These are phyloP conservation scores for Orychophragmus violaceus DNA, from an alignment of 345 rosid species.

Conservation along the genomic window DNA sequence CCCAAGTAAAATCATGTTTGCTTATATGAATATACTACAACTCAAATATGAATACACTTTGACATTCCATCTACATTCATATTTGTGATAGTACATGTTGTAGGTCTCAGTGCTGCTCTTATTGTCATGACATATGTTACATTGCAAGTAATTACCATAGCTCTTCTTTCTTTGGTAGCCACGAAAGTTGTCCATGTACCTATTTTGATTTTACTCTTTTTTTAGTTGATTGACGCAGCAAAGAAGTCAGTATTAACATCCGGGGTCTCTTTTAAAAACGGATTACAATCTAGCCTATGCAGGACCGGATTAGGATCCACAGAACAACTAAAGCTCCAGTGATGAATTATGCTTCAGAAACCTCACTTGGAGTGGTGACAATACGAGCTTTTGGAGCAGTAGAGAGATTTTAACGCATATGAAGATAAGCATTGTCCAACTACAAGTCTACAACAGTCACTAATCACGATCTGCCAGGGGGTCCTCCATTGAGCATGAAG, in stretches of 20 bases:
- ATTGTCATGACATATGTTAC: conserved; percentile 57
- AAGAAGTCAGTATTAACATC: background rate
- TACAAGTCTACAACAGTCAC: too few relatives aligned
- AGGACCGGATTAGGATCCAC: conserved; percentile 60
- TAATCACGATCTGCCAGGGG: too few relatives aligned
- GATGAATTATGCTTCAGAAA: conserved; percentile 75
- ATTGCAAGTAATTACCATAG: conserved; percentile 67
- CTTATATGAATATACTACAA: too few relatives aligned
- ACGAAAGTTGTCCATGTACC: conserved; percentile 55
- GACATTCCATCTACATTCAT: too few relatives aligned
- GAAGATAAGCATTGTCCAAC: too few relatives aligned
- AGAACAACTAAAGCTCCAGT: conserved; percentile 90
- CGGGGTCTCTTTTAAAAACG: conserved; percentile 28
- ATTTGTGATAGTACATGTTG: conserved; percentile 20
- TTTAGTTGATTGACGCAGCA: background rate
- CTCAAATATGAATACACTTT: too few relatives aligned
- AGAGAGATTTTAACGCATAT: too few relatives aligned
- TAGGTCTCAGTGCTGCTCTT: conserved; percentile 38
- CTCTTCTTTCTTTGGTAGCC: conserved; percentile 43
- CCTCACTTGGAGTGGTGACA: conserved; percentile 68
- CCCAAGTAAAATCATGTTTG: too few relatives aligned
- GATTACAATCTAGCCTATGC: conserved; percentile 65
- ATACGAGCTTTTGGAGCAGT: conserved; percentile 61
- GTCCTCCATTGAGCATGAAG: too few relatives aligned
- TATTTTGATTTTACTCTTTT: too few relatives aligned